phyloP scores from a whole-genome alignment of 1,139 yeast species.

The Yamadazyma kanchanaburiensis region DNA sequence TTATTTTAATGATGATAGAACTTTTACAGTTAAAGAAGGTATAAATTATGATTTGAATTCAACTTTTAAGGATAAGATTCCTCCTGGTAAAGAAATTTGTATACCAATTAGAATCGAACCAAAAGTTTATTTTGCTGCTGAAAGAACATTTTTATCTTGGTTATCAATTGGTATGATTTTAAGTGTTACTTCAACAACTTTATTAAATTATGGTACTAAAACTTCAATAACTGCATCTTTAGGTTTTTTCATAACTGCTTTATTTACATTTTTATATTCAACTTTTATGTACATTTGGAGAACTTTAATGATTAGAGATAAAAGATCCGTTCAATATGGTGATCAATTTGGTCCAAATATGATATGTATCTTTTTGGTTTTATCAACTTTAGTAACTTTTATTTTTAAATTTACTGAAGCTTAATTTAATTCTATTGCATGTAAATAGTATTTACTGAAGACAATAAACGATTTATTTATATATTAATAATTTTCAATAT shows the following conservation, averaged over 20 bases:
- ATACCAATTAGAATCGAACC: slow-evolving; percentile 84
- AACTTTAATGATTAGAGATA: slow-evolving; percentile 76
- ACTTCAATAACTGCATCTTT: slow-evolving; percentile 78
- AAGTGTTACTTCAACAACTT: slow-evolving; percentile 70
- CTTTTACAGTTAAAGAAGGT: slow-evolving; percentile 75
- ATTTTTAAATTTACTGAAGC: slow-evolving; percentile 46
- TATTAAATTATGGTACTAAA: slow-evolving; percentile 65
- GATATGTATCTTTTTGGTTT: slow-evolving; percentile 70
- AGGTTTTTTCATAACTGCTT: slow-evolving; percentile 84
- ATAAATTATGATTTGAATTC: slow-evolving; percentile 65
- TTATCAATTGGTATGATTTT: slow-evolving; percentile 68
- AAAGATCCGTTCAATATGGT: slow-evolving; percentile 80
- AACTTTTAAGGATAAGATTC: slow-evolving; percentile 53
- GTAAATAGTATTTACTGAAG: neutral
- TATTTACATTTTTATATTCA: slow-evolving; percentile 71
- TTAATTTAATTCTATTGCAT: slow-evolving; percentile 1
- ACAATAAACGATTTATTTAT: slow-evolving; percentile 1
- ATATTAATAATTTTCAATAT: slow-evolving; percentile 1
- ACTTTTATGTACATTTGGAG: slow-evolving; percentile 76
- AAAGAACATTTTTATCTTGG: slow-evolving; percentile 79
- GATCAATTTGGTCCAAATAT: slow-evolving; percentile 86
- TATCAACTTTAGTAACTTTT: slow-evolving; percentile 73
- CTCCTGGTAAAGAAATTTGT: slow-evolving; percentile 72
- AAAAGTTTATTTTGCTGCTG: slow-evolving; percentile 81
- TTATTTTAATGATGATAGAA: slow-evolving; percentile 61